Conservation (phyloP, 371 early-diverging fungal species). For the Saksenaea vasiformis region DNA sequence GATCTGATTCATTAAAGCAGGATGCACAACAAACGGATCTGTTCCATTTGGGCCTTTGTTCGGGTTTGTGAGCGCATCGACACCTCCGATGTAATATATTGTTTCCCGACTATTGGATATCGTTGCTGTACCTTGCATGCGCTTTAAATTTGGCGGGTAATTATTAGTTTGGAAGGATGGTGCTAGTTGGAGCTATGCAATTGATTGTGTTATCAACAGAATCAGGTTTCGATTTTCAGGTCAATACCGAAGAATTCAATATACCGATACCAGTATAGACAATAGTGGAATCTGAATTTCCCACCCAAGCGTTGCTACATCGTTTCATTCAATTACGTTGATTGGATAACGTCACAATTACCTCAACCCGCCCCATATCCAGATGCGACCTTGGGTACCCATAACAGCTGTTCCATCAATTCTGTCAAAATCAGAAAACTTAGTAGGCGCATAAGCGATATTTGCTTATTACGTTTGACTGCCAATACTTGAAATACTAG, state of each 20-base stretch:
- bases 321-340: too few species aligned
- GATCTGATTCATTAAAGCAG: conserved; percentile 10
- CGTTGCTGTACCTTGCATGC: not conserved
- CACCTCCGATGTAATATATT: not conserved
- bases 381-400: not conserved
- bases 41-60: not conserved
- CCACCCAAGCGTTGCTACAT: too few species aligned
- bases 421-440: not conserved
- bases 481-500: not conserved
- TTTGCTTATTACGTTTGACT: not conserved
- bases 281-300: too few species aligned
- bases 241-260: too few species aligned
- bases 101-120: not conserved
- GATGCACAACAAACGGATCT: not conserved
- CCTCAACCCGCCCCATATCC: not conserved
- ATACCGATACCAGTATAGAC: too few species aligned
- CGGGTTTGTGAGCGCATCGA: not conserved
- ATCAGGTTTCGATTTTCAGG: too few species aligned
- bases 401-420: too few species aligned
- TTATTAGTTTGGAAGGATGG: too few species aligned
- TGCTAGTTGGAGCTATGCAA: too few species aligned
- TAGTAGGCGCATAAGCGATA: not conserved
- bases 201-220: too few species aligned
- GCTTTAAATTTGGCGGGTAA: too few species aligned
- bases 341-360: too few species aligned